Conservation (phyloP, 2,329 filamentous ascomycete genomes). For the Phaeomoniella chlamydospora region DNA sequence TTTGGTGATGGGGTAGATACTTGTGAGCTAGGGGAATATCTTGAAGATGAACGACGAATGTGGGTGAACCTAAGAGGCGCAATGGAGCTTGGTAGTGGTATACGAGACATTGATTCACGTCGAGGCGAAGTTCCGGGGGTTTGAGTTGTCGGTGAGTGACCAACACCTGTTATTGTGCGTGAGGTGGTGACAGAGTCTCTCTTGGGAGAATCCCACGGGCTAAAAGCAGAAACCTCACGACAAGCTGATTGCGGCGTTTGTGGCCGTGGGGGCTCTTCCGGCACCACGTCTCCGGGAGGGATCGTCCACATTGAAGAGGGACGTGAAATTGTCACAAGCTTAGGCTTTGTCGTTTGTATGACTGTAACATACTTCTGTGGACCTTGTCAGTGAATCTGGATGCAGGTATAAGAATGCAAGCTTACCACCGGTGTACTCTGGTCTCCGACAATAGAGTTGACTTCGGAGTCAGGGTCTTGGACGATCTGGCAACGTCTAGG, state of each 20-base stretch:
- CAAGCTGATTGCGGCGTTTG: not conserved
- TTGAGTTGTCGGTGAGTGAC: too few relatives aligned
- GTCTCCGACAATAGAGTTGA: not conserved
- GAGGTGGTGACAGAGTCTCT: not conserved
- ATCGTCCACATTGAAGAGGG: not conserved
- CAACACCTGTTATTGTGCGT: not conserved
- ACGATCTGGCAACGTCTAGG: not conserved
- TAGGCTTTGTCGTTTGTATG: not conserved
- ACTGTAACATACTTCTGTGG: not conserved
- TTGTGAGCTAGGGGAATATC: not conserved
- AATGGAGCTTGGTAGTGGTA: too few relatives aligned
- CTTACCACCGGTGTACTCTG: not conserved
- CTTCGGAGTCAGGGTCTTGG: not conserved
- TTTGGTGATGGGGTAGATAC: not conserved
- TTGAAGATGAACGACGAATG: not conserved
- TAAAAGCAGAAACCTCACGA: not conserved
- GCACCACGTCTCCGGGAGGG: too few relatives aligned
- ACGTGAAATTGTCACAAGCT: not conserved
- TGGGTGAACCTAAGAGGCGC: too few relatives aligned
- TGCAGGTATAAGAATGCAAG: not conserved
- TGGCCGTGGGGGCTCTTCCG: too few relatives aligned
- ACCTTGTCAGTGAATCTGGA: not conserved
- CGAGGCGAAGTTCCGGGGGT: too few relatives aligned
- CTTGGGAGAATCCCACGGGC: not conserved
- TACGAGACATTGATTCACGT: too few relatives aligned